Evolutionary conservation across 1,284 basidiomycete species (phyloP), one percentile per base, ranked within the genome.

Genomic region (Kalmanozyma brasiliensis): DNA sequence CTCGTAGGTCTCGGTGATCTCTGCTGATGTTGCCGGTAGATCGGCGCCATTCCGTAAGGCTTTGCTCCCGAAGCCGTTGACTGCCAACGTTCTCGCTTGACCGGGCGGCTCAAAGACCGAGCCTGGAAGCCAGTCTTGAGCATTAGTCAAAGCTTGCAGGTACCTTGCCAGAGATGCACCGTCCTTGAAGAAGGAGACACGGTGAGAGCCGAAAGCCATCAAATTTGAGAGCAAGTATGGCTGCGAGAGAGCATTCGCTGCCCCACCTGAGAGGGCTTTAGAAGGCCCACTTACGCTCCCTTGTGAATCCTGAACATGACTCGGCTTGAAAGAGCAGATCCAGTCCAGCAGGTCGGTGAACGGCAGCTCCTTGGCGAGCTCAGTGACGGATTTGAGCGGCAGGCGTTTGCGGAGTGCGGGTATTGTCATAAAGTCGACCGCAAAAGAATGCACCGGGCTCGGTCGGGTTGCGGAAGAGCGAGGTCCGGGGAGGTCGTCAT

Each of bases 191-290:
- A 53, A 64, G n/a, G 63, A 37, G 23, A 79, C 63, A 8, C 78
- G 58, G 26, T 65, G 60, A 6, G 70, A 62, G 8, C 53, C 56
- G 32, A 81, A 68, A 1, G 72, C 61, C 1, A 79, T 43, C 14
- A 80, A 5, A 22, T 79, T 78, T 17, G 71, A 72, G 4, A 80
- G 66, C 20, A 76, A 24, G 40, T 68, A 65, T 1, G 75, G 76
- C 17, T 45, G 46, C 8, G 51, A 43, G 19, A 65, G 56, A 8
- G 62, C 62, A 5, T 49, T 4, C 19, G 38, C 16, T 37, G 44
- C 58, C 44, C 74, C 37, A n/a, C 22, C 20, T 51, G 53, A 9
- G 45, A 3, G 10, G 30, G 33, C 23, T 38, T 57, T 17, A 37
- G 33, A 14, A 9, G 17, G 10, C 16, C 16, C 3, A 14, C 49